phyloP scores from a whole-genome alignment of 2,329 filamentous ascomycete genomes.

The Aureobasidium sp. region DNA sequence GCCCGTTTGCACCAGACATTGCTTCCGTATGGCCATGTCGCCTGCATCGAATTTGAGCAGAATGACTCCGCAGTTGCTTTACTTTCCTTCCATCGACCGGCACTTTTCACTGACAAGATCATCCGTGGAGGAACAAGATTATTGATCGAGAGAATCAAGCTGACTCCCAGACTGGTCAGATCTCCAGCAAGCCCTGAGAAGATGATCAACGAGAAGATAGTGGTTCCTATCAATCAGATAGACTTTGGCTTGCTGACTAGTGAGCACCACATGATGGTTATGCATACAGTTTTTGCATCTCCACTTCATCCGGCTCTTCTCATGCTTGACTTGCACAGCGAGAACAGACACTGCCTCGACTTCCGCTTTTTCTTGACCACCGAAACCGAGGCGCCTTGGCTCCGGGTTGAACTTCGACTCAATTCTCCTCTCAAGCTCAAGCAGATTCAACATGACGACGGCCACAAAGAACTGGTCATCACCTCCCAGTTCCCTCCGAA shows the following conservation, averaged over 20 bases:
- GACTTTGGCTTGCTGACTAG: constrained; percentile 57
- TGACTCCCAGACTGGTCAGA: background rate
- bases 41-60: background rate
- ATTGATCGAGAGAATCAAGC: no score
- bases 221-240: constrained; percentile 31
- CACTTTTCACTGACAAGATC: background rate
- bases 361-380: constrained; percentile 17
- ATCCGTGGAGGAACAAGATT: no score
- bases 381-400: constrained; percentile 2
- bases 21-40: background rate
- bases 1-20: background rate
- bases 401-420: background rate
- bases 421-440: constrained; percentile 1
- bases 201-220: constrained; percentile 20
- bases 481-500: constrained; percentile 35
- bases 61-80: background rate
- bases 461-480: constrained; percentile 25
- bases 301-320: constrained; percentile 1
- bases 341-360: constrained; percentile 11
- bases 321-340: constrained; percentile 8
- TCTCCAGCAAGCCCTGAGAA: constrained; percentile 1
- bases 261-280: constrained; percentile 51
- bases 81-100: background rate
- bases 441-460: background rate
- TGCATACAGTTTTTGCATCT: constrained; percentile 40